Evolutionary conservation across 768 basidiomycete genomes (phyloP).

Genomic region (Cystobasidium onofrii): DNA sequence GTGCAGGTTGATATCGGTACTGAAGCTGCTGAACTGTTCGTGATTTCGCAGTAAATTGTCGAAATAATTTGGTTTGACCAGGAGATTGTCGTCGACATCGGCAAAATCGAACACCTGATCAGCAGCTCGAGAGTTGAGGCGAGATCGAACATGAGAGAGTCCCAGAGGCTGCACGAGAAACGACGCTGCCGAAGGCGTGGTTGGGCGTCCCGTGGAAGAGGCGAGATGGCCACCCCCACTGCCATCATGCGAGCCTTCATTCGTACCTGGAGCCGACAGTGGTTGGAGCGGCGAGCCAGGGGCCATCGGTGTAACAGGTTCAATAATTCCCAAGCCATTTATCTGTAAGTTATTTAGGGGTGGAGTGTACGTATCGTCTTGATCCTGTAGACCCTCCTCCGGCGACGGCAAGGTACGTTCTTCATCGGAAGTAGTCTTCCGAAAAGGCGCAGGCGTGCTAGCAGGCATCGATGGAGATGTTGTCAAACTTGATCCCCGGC

Average conservation of each 20-base stretch:
- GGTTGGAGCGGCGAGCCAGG: background rate
- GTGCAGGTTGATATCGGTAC: constrained; percentile 54
- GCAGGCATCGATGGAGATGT: background rate
- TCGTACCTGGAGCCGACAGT: background rate
- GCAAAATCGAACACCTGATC: constrained; percentile 28
- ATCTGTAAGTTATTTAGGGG: background rate
- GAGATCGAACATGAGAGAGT: background rate
- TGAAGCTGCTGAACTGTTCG: background rate
- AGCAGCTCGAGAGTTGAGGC: constrained; percentile 18
- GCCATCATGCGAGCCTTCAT: background rate
- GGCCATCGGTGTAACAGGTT: background rate
- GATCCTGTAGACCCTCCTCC: background rate
- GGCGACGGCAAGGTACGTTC: constrained; percentile 11
- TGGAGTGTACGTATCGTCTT: background rate
- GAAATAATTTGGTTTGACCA: background rate
- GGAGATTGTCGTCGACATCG: constrained; percentile 8
- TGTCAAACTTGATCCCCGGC: background rate
- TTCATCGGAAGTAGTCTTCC: constrained; percentile 16
- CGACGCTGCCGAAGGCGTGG: constrained; percentile 3
- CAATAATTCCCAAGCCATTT: background rate
- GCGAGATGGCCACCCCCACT: background rate
- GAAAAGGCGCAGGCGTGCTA: constrained; percentile 21
- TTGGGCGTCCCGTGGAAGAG: background rate
- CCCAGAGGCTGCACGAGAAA: background rate
- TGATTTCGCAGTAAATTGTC: background rate